Evolutionary conservation across 306 rosid genomes (phyloP), one percentile per base, ranked within the genome.

Genomic region (Lagenaria siceraria): DNA sequence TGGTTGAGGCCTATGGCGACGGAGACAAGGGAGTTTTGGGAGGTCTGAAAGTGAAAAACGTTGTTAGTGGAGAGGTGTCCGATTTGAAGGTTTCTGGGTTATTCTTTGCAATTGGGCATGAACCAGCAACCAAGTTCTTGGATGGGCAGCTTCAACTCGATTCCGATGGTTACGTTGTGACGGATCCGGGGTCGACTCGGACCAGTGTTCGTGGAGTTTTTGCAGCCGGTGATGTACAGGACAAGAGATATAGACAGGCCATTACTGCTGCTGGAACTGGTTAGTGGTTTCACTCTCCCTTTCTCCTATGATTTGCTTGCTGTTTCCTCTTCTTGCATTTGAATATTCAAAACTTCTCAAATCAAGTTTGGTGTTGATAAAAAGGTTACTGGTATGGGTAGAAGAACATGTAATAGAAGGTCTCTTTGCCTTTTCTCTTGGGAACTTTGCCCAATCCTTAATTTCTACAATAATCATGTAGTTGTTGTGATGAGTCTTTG

Each of bases 191-290:
- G 27, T 85, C 93, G 0, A 89, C 97, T 0, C 79, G 56, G 76
- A 89, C 98, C 24, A 89, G 91, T 33, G 85, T 88, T 14, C 83
- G 52, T 7, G 98, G 98, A 24, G 96, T 93, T 33, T 93, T 93
- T 38, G 98, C 98, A 3, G 97, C 98, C 8, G 97, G 98, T 1
- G 98, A 91, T 75, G 97, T 93, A 25, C 98, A 91, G 87, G 98
- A 93, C 77, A 93, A 93, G 92, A 91, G 89, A 85, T 93, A 91
- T 64, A 87, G 98, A 81, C 98, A 93, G 84, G 96, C 96, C 80
- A 78, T 93, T 81, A 93, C 98, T 12, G 98, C 98, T 56, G 92
- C 97, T 46, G 96, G 96, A 64, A 54, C 90, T 70, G 97, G 97
- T 93, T 72, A 72, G 77, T 72, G 29, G 15, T 25, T 63, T 68